Base-by-base conservation (phyloP, 192 early-diverging fungal species). In the Pecoramyces ruminantium region DNA sequence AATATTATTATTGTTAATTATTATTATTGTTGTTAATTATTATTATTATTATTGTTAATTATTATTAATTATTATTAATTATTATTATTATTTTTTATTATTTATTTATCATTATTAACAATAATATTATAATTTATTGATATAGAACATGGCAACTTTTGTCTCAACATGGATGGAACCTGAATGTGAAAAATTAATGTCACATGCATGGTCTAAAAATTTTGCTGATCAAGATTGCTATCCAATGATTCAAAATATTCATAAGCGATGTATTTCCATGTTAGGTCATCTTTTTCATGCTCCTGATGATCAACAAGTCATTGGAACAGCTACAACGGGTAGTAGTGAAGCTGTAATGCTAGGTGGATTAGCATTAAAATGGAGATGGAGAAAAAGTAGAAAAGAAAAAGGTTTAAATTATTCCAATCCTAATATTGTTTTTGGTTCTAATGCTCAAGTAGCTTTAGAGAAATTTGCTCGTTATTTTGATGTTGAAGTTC, bases 101-200 rank as follows among this genome's bases (percentile, higher is more conserved):
- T n/a, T n/a, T n/a, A n/a, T n/a, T n/a, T n/a, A n/a, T n/a, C n/a
- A n/a, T n/a, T n/a, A n/a, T n/a, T n/a, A n/a, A 29, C 34, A 34
- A 0, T 38, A 25, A 13, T 4, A 79, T 34, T 13, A 29, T 79
- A 27, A 11, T 39, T 30, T 29, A 42, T 77, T 30, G 28, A 78
- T 58, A 78, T 42, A 51, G 42, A 51, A 51, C 21, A 51, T 51
- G 42, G 42, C 42, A 21, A 51, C 42, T 21, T 51, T 51, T 29
- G 93, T 96, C 29, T 93, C 93, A 14, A 92, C 92, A 21, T 92
- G 89, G 86, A 94, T 94, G 93, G 93, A 96, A 82, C 89, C 89
- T 1, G 92, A 95, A 84, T 94, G 93, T 15, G 89, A 94, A 28
- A 90, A 91, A 82, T 87, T 95, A 79, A 94, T 95, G 78, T 82